Conservation (phyloP, 257 asterid species). For the Cynanchum wilfordii region DNA sequence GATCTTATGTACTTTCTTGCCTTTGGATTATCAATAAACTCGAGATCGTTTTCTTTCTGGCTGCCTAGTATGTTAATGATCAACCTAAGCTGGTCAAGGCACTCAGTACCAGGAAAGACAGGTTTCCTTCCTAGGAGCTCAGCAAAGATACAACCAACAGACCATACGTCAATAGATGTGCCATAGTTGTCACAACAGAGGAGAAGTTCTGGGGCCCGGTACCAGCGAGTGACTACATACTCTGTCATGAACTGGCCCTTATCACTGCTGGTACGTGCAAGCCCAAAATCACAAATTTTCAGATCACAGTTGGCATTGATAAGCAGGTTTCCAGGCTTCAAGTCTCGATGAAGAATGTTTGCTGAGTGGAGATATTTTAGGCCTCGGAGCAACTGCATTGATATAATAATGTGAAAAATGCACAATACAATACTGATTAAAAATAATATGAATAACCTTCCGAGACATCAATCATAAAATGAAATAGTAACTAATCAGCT, state of each 20-base stretch:
- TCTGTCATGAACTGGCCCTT: conserved; percentile 31
- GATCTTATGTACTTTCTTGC: conserved; percentile 25
- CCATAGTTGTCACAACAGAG: conserved; percentile 28
- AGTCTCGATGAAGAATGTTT: conserved; percentile 24
- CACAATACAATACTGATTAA: not conserved
- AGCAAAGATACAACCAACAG: conserved; percentile 28
- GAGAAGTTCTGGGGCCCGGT: conserved; percentile 27
- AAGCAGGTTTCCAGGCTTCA: conserved; percentile 28
- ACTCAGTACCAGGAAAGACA: conserved; percentile 24
- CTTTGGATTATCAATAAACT: conserved; percentile 25
- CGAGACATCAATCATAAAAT: not conserved
- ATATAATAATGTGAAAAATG: not conserved
- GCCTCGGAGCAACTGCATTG: conserved; percentile 26
- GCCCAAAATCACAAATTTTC: conserved; percentile 27
- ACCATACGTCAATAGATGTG: conserved; percentile 28
- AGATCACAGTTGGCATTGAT: conserved; percentile 28
- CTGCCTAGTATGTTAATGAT: conserved; percentile 27
- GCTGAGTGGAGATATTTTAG: conserved; percentile 28
- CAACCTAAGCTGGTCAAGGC: conserved; percentile 27
- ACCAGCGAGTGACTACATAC: conserved; percentile 29
- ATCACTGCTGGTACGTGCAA: conserved; percentile 25
- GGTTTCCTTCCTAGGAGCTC: conserved; percentile 30
- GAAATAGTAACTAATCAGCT: not conserved
- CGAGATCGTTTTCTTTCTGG: conserved; percentile 22
- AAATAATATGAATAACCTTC: not conserved